Base-by-base conservation (phyloP, 345 rosid genomes). In the Cardamine occulta region DNA sequence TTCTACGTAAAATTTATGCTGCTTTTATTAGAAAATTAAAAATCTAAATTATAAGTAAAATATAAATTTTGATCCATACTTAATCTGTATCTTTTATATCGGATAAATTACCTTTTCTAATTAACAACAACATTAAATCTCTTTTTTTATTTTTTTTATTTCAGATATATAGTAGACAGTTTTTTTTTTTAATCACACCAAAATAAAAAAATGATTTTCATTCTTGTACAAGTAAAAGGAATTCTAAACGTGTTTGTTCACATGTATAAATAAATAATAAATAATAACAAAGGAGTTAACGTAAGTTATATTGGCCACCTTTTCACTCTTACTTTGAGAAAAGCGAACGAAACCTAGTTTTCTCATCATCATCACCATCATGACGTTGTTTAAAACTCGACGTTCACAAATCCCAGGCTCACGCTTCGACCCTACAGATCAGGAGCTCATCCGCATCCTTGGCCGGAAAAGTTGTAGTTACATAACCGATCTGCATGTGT, bases 401-500 rank as follows among this genome's bases (percentile, higher is more conserved):
- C 17, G 52, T 6, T 35, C 61, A 29, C 42, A 18, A 44, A 42
- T 44, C 65, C 32, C 56, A 3, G 56, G 65, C 1, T 28, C 24
- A 9, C 23, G 24, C 8, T 60, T 23, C 60, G 26, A 1, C 6
- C 76, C 53, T 9, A 51, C 53, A 19, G 8, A 52, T 2, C 0
- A 17, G 2, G 62, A 72, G 53, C 52, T 72, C 52, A 12, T 72
- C 14, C 53, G 18, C 53, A 2, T 7, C 69, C 69, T 73, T 51
- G 7, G 19, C 23, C 19, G 31, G 42, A 63, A 51, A 37, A 32
- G 3, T 3, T 8, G 6, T 52, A 2, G 19, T 17, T 63, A 9
- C 54, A 19, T 73, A 73, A 53, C 70, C 8, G 63, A 63, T 7
- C 14, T 28, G 1, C 13, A 53, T 42, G 19, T 73, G 24, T 73